Evolutionary conservation across 75 land plant species (phyloP).

Genomic region (Selaginella tamariscina): DNA sequence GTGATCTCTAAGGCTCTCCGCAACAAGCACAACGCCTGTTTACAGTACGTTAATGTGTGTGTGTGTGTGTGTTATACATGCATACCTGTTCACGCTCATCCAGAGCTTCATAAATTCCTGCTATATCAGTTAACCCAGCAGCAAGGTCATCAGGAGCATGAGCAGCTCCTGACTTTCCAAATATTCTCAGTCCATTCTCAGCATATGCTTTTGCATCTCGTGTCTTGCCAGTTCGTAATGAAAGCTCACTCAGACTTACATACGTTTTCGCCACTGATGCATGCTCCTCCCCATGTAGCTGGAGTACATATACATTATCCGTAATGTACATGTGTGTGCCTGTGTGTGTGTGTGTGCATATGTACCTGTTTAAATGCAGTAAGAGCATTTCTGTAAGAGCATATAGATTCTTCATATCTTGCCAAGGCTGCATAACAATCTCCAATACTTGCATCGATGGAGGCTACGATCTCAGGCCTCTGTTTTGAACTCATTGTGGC

Average conservation of each 20-base stretch:
- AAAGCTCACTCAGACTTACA: slow-evolving; percentile 24
- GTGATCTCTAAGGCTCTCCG: not conserved
- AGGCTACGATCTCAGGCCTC: slow-evolving; percentile 51
- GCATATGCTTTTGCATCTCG: slow-evolving; percentile 48
- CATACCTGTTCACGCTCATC: slow-evolving; percentile 1
- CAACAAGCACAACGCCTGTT: slow-evolving; percentile 6
- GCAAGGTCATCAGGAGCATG: slow-evolving; percentile 2
- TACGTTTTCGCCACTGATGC: not conserved
- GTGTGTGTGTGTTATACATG: too few relatives aligned
- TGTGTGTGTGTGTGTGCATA: too few relatives aligned
- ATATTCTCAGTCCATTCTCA: not conserved
- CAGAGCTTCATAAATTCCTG: slow-evolving; percentile 12
- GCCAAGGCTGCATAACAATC: slow-evolving; percentile 44
- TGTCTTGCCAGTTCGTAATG: slow-evolving; percentile 21
- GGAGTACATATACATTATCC: too few relatives aligned
- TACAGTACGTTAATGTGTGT: too few relatives aligned
- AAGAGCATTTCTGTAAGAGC: slow-evolving; percentile 72
- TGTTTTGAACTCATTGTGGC: slow-evolving; percentile 54
- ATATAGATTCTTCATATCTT: slow-evolving; percentile 56
- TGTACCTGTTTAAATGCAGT: slow-evolving; percentile 64
- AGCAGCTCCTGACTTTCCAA: not conserved
- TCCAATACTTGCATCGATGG: slow-evolving; percentile 63
- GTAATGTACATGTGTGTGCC: too few relatives aligned
- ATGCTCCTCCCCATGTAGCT: slow-evolving; percentile 13
- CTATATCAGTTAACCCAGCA: not conserved